Evolutionary conservation across 2,329 filamentous ascomycete species (phyloP).

Genomic region (Aspergillus pseudotamarii): DNA sequence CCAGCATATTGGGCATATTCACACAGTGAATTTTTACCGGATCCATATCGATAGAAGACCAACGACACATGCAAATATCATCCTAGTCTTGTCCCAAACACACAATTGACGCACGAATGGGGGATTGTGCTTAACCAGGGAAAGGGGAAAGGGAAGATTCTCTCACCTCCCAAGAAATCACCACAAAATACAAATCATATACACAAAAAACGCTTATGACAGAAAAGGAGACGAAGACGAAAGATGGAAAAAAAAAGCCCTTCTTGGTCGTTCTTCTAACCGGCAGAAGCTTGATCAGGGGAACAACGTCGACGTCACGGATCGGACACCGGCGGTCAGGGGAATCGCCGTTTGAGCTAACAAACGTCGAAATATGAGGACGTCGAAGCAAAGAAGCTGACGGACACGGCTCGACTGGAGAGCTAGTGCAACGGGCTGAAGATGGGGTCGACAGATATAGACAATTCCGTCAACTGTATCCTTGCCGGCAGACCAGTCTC

Average conservation of each 20-base stretch:
- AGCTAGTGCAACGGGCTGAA: slow-evolving; percentile 35
- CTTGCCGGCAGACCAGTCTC: slow-evolving; percentile 40
- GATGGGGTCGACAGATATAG: slow-evolving; percentile 29
- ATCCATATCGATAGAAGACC: background rate
- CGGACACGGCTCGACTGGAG: slow-evolving; percentile 44
- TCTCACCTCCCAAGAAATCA: slow-evolving; percentile 29
- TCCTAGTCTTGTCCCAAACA: background rate
- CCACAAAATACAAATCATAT: slow-evolving; percentile 28
- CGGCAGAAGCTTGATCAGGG: slow-evolving; percentile 42
- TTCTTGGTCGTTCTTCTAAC: slow-evolving; percentile 41
- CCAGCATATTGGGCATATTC: slow-evolving; percentile 7
- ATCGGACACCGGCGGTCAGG: slow-evolving; percentile 34
- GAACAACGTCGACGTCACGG: slow-evolving; percentile 35
- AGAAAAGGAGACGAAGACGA: slow-evolving; percentile 26
- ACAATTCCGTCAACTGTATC: slow-evolving; percentile 28
- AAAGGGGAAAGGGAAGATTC: slow-evolving; percentile 14
- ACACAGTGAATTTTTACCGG: slow-evolving; percentile 9
- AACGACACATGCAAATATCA: slow-evolving; percentile 1
- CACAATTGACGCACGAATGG: slow-evolving; percentile 5
- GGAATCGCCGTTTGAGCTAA: slow-evolving; percentile 43
- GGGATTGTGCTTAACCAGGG: slow-evolving; percentile 1
- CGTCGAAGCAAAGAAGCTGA: slow-evolving; percentile 39
- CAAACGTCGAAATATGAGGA: slow-evolving; percentile 41
- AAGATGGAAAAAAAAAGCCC: slow-evolving; percentile 29
- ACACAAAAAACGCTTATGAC: slow-evolving; percentile 26